Conservation (phyloP, 768 basidiomycete species). For the Phanerodontia chrysosporium region DNA sequence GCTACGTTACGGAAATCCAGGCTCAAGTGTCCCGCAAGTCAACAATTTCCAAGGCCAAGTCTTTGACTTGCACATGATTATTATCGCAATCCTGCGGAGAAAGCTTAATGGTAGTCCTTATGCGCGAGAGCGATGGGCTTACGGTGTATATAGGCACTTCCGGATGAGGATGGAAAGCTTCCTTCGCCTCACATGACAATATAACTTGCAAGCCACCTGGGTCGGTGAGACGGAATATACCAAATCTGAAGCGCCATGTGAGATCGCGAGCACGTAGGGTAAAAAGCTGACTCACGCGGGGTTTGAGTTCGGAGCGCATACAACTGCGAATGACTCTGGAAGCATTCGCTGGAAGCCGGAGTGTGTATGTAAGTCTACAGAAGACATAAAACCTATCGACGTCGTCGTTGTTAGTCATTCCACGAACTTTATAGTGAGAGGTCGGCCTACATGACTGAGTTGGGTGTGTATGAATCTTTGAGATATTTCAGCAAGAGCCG, state of each 20-base stretch:
- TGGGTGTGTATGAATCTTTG: conserved; percentile 88
- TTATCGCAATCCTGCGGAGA: conserved; percentile 70
- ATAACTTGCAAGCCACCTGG: conserved; percentile 78
- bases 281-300: conserved; percentile 52
- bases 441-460: conserved; percentile 62
- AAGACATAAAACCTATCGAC: conserved; percentile 71
- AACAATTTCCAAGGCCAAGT: conserved; percentile 74
- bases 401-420: neutral
- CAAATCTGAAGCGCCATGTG: conserved; percentile 48
- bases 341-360: conserved; percentile 86
- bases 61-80: conserved; percentile 78
- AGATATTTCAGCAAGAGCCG: neutral
- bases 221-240: conserved; percentile 86
- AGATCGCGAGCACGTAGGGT: neutral
- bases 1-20: neutral
- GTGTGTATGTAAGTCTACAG: conserved; percentile 89
- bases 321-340: conserved; percentile 89
- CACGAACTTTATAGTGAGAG: neutral
- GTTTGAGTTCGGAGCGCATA: conserved; percentile 77
- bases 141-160: conserved; percentile 86
- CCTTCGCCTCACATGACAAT: conserved; percentile 59
- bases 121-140: conserved; percentile 23
- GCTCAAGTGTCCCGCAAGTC: conserved; percentile 49
- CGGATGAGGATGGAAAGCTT: conserved; percentile 85
- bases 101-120: neutral